Evolutionary conservation across 2,329 filamentous ascomycete species (phyloP), one percentile per base, ranked within the genome.

Genomic region (Penicillium thymicola): DNA sequence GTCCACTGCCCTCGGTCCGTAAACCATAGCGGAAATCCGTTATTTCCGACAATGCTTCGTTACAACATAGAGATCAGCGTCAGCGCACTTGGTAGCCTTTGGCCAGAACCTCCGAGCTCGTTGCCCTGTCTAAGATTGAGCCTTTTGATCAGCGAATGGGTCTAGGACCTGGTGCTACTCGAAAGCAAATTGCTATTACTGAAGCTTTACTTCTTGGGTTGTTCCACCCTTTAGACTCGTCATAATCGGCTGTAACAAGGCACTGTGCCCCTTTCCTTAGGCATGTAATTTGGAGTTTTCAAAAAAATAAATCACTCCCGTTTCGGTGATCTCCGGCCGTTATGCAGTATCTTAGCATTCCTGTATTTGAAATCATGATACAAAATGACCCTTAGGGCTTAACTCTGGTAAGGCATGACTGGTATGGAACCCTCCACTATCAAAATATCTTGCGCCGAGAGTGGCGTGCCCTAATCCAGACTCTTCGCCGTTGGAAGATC

Each of bases 371-470:
- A 37, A 53, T 55, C 41, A 64, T 48, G 48, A 41, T 64, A 58
- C 40, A 58, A 34, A 44, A 50, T 43, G 34, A 52, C 45, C 37
- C 27, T 54, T 58, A 51, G 47, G 53, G 53, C 57, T 46, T 34
- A 41, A 48, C 25, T 37, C 16, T 34, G 41, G 16, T 21, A 47
- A 23, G 46, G 44, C 57, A 55, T 56, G 59, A 49, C 53, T 58
- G 61, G 62, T 61, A 65, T 62, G 59, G 51, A 59, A 59, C 27
- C 40, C 52, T 45, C 25, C 18, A 27, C 37, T 41, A 34, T 40
- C 16, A 25, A 21, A 28, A 16, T 18, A 48, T 50, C 23, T 40
- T 14, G 14, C 10, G 21, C 23, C 36, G 13, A 37, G 16, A 21
- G 30, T 41, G 18, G 37, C 28, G 18, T 38, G n/a, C 28, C 16